These are phyloP conservation scores for Suillus lakei DNA, from an alignment of 768 basidiomycete species.

Conservation along the genomic window DNA sequence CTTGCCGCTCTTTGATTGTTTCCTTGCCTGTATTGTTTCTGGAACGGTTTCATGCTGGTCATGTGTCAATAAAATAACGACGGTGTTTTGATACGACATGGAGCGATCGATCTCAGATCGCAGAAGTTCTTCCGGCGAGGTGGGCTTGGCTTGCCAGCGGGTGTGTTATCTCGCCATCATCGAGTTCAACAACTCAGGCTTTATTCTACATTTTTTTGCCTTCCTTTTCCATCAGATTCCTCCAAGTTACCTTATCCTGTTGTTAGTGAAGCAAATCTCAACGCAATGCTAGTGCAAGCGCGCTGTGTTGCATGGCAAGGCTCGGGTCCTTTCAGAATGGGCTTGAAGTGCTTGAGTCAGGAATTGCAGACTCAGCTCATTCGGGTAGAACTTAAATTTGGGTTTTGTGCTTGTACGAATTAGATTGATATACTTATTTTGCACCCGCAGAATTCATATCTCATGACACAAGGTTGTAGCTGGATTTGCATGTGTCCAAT, in stretches of 20 bases:
- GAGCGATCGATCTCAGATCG: neutral
- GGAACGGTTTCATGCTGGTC: constrained; percentile 18
- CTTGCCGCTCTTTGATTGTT: constrained; percentile 8
- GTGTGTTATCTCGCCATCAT: neutral
- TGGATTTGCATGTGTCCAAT: too few relatives aligned
- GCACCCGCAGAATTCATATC: too few relatives aligned
- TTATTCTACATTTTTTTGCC: neutral
- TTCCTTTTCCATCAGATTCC: neutral
- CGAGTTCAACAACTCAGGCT: neutral
- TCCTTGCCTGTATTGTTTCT: constrained; percentile 10
- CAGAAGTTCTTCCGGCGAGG: neutral
- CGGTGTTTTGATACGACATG: neutral
- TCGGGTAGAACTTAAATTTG: too few relatives aligned
- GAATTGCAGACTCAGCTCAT: too few relatives aligned
- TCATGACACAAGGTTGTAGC: too few relatives aligned
- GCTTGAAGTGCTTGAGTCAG: too few relatives aligned
- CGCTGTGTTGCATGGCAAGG: too few relatives aligned
- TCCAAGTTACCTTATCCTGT: neutral
- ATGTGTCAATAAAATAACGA: constrained; percentile 5
- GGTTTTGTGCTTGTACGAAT: too few relatives aligned
- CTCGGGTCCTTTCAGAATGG: too few relatives aligned
- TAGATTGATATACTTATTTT: too few relatives aligned
- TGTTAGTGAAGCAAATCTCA: too few relatives aligned
- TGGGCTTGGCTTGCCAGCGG: neutral
- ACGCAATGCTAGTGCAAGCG: too few relatives aligned